Evolutionary conservation across 2,329 filamentous ascomycete species (phyloP).

Genomic region (Cylindrodendrum hubeiense): DNA sequence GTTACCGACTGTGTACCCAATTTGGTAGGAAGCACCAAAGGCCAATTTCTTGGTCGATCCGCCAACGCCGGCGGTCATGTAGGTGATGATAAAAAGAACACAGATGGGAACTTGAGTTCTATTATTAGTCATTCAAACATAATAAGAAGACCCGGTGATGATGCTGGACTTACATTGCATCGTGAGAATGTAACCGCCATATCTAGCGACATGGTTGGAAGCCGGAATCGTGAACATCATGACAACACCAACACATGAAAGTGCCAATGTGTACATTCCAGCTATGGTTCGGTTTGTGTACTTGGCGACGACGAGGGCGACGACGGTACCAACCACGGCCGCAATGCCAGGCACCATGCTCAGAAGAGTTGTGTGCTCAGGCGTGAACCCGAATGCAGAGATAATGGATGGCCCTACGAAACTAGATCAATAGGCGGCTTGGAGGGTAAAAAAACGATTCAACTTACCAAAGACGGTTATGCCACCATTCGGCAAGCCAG

Average conservation of each 20-base stretch:
- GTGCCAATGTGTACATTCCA: conserved; percentile 6
- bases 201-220: conserved; percentile 3
- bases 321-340: neutral
- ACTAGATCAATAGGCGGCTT: neutral
- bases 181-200: conserved; percentile 15
- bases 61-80: conserved; percentile 21
- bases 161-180: conserved; percentile 8
- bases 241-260: conserved; percentile 7
- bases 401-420: conserved; percentile 14
- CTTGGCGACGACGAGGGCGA: conserved; percentile 14
- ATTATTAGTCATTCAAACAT: neutral
- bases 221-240: conserved; percentile 18
- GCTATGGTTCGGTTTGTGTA: conserved; percentile 17
- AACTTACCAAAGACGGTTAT: conserved; percentile 19
- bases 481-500: conserved; percentile 19
- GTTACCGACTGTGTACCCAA: conserved; percentile 21
- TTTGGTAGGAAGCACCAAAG: conserved; percentile 18
- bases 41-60: conserved; percentile 23
- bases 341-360: conserved; percentile 15
- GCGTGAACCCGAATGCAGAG: conserved; percentile 13
- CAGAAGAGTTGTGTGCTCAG: conserved; percentile 11
- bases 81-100: conserved; percentile 21
- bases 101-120: conserved; percentile 16
- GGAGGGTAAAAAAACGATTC: neutral
- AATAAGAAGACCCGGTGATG: neutral